A percentile compares a stretch with the other conserved stretches of the same genome.
Conservation (phyloP, 2,329 filamentous ascomycete species). For the Claviceps humidiphila region DNA sequence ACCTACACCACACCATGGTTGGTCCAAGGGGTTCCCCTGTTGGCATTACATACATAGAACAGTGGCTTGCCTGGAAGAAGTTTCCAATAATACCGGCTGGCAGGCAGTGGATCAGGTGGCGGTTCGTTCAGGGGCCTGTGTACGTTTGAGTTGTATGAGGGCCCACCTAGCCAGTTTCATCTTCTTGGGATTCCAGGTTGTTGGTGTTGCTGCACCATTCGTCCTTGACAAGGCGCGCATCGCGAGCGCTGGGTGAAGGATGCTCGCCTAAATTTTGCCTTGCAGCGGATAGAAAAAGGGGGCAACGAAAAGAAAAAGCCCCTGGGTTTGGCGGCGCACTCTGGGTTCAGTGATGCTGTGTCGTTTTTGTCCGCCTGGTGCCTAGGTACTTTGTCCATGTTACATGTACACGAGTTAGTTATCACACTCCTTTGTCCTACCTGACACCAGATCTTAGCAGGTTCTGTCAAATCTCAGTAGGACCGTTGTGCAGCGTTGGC, state of each 20-base stretch:
- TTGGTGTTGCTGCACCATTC: neutral
- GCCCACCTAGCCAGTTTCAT: slow-evolving; percentile 5
- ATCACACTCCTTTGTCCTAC: neutral
- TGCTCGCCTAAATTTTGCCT: neutral
- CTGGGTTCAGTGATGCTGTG: neutral
- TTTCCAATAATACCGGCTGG: neutral
- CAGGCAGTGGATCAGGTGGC: neutral
- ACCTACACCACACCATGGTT: neutral
- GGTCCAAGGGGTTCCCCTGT: neutral
- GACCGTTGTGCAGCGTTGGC: slow-evolving; percentile 1
- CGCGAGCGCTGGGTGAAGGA: neutral
- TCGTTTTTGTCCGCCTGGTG: neutral
- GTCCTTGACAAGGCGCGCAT: neutral
- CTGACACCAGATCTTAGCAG: neutral
- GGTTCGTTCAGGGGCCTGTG: neutral
- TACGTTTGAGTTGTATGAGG: neutral
- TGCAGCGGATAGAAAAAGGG: neutral
- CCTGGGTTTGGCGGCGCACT: neutral
- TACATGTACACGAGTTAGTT: neutral
- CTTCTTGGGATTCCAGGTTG: neutral
- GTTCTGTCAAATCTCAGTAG: neutral
- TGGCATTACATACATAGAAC: neutral
- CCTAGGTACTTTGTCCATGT: neutral
- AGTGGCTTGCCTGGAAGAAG: neutral
- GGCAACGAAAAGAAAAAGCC: neutral